Evolutionary conservation across 1,284 basidiomycete species (phyloP).

Genomic region (Sphaerobolus stellatus): DNA sequence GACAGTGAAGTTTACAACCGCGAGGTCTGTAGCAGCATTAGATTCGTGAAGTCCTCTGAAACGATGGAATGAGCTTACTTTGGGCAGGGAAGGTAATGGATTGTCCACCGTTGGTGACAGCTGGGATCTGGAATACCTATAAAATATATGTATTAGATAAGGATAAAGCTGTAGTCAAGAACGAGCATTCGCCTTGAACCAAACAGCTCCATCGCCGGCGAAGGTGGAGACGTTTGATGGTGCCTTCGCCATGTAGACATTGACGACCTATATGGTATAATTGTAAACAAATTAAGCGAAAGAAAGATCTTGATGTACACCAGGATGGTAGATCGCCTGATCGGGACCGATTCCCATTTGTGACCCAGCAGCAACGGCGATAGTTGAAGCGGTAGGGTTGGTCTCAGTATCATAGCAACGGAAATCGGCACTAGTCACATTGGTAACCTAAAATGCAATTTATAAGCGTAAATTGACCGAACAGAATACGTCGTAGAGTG

Average conservation of each 20-base stretch:
- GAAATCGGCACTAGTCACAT: slow-evolving; percentile 11
- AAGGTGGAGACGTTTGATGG: slow-evolving; percentile 33
- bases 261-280: slow-evolving; percentile 26
- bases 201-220: slow-evolving; percentile 39
- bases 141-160: background rate
- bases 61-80: slow-evolving; percentile 21
- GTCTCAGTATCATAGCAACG: slow-evolving; percentile 10
- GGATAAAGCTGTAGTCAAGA: background rate
- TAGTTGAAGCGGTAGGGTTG: slow-evolving; percentile 21
- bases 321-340: slow-evolving; percentile 40
- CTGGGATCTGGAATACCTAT: slow-evolving; percentile 41
- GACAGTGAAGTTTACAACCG: slow-evolving; percentile 42
- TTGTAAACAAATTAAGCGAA: background rate
- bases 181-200: slow-evolving; percentile 34
- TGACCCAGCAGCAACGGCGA: slow-evolving; percentile 35
- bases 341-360: slow-evolving; percentile 21
- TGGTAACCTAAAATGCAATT: background rate
- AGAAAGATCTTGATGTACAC: slow-evolving; percentile 26
- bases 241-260: slow-evolving; percentile 43
- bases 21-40: background rate
- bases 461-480: background rate
- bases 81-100: slow-evolving; percentile 41
- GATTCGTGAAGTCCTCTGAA: background rate
- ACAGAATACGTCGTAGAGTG: background rate
- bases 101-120: slow-evolving; percentile 40